A percentile compares a stretch with the other conserved stretches of the same genome.
phyloP scores from a whole-genome alignment of 768 basidiomycete species.

The Suillus cothurnatus region DNA sequence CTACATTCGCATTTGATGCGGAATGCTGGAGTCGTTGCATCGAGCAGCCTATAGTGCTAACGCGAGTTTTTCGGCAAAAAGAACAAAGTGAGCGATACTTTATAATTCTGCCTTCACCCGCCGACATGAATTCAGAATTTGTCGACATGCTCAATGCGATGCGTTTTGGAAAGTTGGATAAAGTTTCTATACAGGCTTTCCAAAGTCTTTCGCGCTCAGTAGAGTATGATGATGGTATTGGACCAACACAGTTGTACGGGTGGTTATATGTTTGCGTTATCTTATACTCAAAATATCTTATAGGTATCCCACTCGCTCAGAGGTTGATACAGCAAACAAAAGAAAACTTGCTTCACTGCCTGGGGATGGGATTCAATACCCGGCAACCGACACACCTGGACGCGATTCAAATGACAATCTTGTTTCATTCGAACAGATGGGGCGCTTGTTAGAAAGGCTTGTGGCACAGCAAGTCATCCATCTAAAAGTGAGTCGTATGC shows the following conservation, averaged over 20 bases:
- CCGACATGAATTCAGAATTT: slow-evolving; percentile 46
- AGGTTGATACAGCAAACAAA: slow-evolving; percentile 74
- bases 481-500: slow-evolving; percentile 46
- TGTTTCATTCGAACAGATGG: slow-evolving; percentile 41
- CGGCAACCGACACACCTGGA: slow-evolving; percentile 49
- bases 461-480: slow-evolving; percentile 50
- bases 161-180: slow-evolving; percentile 69
- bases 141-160: slow-evolving; percentile 87
- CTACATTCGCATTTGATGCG: slow-evolving; percentile 81
- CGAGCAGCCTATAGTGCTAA: slow-evolving; percentile 53
- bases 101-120: not conserved
- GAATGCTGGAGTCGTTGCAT: slow-evolving; percentile 71
- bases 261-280: not conserved
- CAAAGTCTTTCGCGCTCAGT: slow-evolving; percentile 55
- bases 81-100: slow-evolving; percentile 56
- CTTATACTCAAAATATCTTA: slow-evolving; percentile 6
- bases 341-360: slow-evolving; percentile 48
- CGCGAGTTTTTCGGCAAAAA: slow-evolving; percentile 85
- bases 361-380: slow-evolving; percentile 41
- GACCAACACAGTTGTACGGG: slow-evolving; percentile 78
- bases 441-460: slow-evolving; percentile 56
- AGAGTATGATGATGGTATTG: slow-evolving; percentile 68
- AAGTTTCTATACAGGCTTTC: slow-evolving; percentile 50
- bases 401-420: slow-evolving; percentile 43
- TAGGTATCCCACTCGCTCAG: slow-evolving; percentile 70